Evolutionary conservation across 2,329 filamentous ascomycete genomes (phyloP), one percentile per base, ranked within the genome.

Genomic region (Alternaria triticina): DNA sequence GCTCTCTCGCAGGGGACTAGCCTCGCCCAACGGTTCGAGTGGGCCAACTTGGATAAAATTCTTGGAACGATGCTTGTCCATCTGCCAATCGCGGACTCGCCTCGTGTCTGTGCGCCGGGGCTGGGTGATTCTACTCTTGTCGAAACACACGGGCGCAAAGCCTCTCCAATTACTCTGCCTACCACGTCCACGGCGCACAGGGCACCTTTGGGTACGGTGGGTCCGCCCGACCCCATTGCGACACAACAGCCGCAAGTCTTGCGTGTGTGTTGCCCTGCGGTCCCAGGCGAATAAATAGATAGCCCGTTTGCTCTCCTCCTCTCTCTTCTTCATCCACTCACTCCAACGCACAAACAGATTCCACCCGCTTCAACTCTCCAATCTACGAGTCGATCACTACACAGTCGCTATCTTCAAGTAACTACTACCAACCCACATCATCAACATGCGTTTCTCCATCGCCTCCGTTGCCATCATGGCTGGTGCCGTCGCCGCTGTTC

Each of bases 361-460:
- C 55, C 50, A 55, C 43, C 30, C 50, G 27, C 57, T 33, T 40
- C 47, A 54, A 47, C 45, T 54, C 51, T 23, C 27, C 54, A 61
- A 65, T 59, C 55, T 70, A 52, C 64, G 65, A 62, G 63, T 62
- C 50, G 56, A 54, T 60, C 59, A 65, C 51, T 56, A 40, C 36
- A 40, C 55, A 67, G 61, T 69, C 55, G 61, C 36, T 64, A 63
- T 54, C 65, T 63, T 59, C 54, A 46, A 43, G 12, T 45, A 49
- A 54, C 40, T 46, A 66, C 59, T 45, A 51, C 56, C 59, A 63
- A 58, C 56, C 63, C 45, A 55, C 57, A 60, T 64, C 62, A 63
- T 63, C 73, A 75, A 70, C 52, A 78, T 78, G 76, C 76, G 76
- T 69, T 75, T 73, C 74, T 67, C 74, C 55, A 63, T 69, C 56